Evolutionary conservation across 2,329 filamentous ascomycete species (phyloP), one percentile per base, ranked within the genome.

Genomic region (Daldinia eschscholtzii): DNA sequence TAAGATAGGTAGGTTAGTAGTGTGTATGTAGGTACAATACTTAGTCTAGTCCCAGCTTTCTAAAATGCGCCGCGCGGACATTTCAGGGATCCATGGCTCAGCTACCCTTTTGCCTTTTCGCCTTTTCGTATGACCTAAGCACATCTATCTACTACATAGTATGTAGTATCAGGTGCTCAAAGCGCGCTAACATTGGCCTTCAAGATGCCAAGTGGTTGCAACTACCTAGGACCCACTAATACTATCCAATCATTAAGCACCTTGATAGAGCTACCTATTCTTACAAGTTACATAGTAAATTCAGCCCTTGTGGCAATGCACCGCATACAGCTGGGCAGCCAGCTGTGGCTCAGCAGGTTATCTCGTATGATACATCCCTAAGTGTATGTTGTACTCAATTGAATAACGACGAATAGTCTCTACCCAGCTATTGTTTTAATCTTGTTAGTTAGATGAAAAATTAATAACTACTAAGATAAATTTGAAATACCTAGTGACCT

Each of bases 11-110:
- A n/a, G n/a, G n/a, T n/a, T n/a, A n/a, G n/a, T n/a, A 33, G 30
- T 33, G 30, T 33, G 9, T 33, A 10, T 33, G 9, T 39, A 39
- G 35, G 10, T 55, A 55, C 30, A 53, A 53, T 53, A 28, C 39
- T 46, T 44, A 58, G 26, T 53, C 55, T 15, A 68, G 70, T 70
- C 70, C 70, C 70, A 71, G 70, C 66, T 70, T 70, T 62, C 61
- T 18, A 56, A 56, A 58, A 68, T 65, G 61, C 61, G 64, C 67
- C 70, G 70, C 70, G 64, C 67, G 64, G 70, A 65, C 67, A 62
- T 44, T 61, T 42, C 48, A 53, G 50, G 64, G 62, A 68, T 60
- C 56, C 44, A 63, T 33, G 37, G 52, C 33, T 41, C 35, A 69
- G 33, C 59, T 35, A 57, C 56, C 33, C n/a, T 44, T 39, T 65